Evolutionary conservation across 495 filamentous ascomycete species (phyloP).

Genomic region (Podospora appendiculata): DNA sequence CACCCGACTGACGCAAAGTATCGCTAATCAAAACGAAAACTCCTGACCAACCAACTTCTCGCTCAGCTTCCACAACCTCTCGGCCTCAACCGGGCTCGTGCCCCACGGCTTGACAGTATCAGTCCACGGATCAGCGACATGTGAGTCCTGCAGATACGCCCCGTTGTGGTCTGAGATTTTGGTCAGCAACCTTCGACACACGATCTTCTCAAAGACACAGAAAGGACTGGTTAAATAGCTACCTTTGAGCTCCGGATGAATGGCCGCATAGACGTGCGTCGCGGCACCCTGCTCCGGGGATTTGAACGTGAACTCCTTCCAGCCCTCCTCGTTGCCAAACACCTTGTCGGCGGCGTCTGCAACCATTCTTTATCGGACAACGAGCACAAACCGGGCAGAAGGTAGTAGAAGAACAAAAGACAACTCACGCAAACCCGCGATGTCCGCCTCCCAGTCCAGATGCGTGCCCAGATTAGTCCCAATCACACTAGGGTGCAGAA

Average conservation of each 20-base stretch:
- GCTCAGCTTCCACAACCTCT: conserved; percentile 40
- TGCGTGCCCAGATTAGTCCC: conserved; percentile 20
- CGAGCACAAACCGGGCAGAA: no score
- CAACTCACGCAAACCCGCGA: no score
- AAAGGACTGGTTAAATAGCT: neutral
- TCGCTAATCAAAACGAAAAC: conserved; percentile 11
- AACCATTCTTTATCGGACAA: no score
- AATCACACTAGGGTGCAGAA: conserved; percentile 39
- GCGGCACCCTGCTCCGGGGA: conserved; percentile 30
- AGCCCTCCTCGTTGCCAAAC: no score
- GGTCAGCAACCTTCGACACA: neutral
- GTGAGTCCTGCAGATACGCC: conserved; percentile 30
- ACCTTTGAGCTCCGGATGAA: conserved; percentile 11
- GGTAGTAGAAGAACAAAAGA: no score
- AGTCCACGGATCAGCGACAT: conserved; percentile 26
- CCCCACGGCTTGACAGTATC: conserved; percentile 30
- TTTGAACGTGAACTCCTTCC: conserved; percentile 22
- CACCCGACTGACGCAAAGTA: no score
- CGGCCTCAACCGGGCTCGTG: conserved; percentile 32
- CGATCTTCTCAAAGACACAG: neutral
- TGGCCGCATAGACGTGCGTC: conserved; percentile 39
- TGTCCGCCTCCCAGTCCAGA: conserved; percentile 12
- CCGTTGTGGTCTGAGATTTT: conserved; percentile 25
- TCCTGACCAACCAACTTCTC: conserved; percentile 39
- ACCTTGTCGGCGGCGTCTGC: no score